Base-by-base conservation (phyloP, 345 rosid genomes). In the Pseudoturritis turrita region DNA sequence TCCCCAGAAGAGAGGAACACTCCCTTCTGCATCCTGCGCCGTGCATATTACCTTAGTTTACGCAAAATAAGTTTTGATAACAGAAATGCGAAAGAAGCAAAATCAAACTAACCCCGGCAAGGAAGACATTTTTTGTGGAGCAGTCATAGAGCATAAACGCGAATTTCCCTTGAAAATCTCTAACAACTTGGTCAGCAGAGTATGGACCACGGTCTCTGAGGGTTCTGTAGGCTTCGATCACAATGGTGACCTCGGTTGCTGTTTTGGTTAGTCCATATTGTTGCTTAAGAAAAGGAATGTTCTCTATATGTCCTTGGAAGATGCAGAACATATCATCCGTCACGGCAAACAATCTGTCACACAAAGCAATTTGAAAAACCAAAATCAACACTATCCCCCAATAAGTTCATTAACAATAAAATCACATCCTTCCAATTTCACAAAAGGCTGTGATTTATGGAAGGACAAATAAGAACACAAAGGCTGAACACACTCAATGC, bases 131-230 rank as follows among this genome's bases (percentile, higher is more conserved):
- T 49, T 88, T 82, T 0, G 91, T 77, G 54, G 88, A 55, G 78
- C 87, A 78, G 70, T 96, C 99, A n/a, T 64, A 92, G 70, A 92
- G 85, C 51, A 88, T 58, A 57, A 92, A 92, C 0, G 89, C 87
- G 67, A 81, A 96, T 66, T 85, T 92, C 45, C 99, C 97, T 17
- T 79, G 81, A 36, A 96, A 75, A 52, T 88, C 97, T 86, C 87
- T 84, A 31, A 92, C 91, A 29, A 96, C 99, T 83, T 90, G 99
- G 71, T 90, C 97, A 0, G 91, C 89, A 55, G 98, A 89, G 65
- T 96, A 96, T 17, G 98, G 98, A 65, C 99, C 96, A 54, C 99
- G 89, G 64, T 96, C 99, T 68, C 98, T 85, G 22, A 92, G 96
- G 35, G 97, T 85, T 79, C 97, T 83, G 62, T 85, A 96, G 15